Evolutionary conservation across 352 stramenopile genomes (phyloP).

Genomic region (Saprolegnia parasitica): DNA sequence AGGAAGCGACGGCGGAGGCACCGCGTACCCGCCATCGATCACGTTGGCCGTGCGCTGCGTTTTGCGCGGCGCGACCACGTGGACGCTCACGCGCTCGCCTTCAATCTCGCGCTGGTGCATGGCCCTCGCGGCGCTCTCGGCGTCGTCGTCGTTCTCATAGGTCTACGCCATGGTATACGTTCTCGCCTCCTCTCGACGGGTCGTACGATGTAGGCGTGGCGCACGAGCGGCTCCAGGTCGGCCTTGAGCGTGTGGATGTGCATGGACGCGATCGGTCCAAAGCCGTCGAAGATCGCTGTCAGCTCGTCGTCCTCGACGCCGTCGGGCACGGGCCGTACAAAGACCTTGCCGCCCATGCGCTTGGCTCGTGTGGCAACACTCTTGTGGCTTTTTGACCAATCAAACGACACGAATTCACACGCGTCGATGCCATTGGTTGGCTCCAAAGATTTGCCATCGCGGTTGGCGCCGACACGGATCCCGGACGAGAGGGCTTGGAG

Average conservation of each 20-base stretch:
- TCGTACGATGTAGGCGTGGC: conserved; percentile 2
- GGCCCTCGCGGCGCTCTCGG: background rate
- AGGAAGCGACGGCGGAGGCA: background rate
- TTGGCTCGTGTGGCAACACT: background rate
- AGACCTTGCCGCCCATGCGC: background rate
- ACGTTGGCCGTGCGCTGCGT: background rate
- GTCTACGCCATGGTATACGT: background rate
- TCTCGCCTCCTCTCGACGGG: background rate
- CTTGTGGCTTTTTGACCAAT: too few species aligned
- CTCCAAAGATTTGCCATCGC: too few species aligned
- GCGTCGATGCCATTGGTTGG: too few species aligned
- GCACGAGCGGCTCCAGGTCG: background rate
- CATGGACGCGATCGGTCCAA: conserved; percentile 1
- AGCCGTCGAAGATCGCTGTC: background rate
- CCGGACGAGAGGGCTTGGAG: too few species aligned
- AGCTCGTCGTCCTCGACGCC: conserved; percentile 5
- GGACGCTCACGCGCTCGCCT: conserved; percentile 4
- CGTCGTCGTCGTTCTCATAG: background rate
- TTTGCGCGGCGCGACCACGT: background rate
- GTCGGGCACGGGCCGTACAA: background rate
- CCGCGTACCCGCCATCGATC: background rate
- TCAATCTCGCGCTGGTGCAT: conserved; percentile 6
- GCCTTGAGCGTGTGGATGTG: background rate
- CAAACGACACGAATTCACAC: too few species aligned
- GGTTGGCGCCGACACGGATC: too few species aligned